These are phyloP conservation scores for Curvularia eragrostidis DNA, from an alignment of 2,329 filamentous ascomycete species.

Conservation along the genomic window DNA sequence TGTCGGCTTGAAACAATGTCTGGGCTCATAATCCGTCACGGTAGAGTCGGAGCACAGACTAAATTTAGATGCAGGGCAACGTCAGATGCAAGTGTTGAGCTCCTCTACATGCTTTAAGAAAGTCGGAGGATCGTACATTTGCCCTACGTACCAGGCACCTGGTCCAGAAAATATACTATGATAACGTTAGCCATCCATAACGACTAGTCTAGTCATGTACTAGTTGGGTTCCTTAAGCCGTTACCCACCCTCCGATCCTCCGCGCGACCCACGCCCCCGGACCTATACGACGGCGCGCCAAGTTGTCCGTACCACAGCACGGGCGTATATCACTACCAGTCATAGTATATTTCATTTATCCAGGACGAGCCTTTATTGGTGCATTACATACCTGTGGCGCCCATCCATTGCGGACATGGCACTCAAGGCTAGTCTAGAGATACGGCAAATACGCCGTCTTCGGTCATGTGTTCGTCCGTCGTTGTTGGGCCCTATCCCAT, in stretches of 20 bases:
- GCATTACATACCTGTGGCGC: background rate
- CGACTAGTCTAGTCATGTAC: background rate
- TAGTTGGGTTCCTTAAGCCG: background rate
- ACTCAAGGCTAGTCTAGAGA: background rate
- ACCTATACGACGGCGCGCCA: background rate
- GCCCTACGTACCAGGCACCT: conserved; percentile 1
- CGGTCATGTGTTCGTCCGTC: background rate
- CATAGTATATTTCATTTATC: too few relatives aligned
- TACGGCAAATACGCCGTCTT: background rate
- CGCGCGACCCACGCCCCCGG: background rate
- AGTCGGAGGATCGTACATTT: background rate
- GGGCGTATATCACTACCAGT: too few relatives aligned
- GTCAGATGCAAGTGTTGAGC: background rate
- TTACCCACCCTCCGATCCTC: conserved; percentile 13
- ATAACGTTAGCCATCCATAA: too few relatives aligned
- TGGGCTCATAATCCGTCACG: background rate
- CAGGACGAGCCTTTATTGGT: background rate
- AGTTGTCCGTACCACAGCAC: too few relatives aligned
- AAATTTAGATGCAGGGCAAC: background rate
- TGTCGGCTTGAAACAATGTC: background rate
- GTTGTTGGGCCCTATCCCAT: background rate
- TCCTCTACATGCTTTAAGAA: background rate
- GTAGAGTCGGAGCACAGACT: background rate
- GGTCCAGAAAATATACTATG: conserved; percentile 5
- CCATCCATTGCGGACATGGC: background rate